phyloP scores from a whole-genome alignment of 768 basidiomycete genomes.

The Amanita exitialis region DNA sequence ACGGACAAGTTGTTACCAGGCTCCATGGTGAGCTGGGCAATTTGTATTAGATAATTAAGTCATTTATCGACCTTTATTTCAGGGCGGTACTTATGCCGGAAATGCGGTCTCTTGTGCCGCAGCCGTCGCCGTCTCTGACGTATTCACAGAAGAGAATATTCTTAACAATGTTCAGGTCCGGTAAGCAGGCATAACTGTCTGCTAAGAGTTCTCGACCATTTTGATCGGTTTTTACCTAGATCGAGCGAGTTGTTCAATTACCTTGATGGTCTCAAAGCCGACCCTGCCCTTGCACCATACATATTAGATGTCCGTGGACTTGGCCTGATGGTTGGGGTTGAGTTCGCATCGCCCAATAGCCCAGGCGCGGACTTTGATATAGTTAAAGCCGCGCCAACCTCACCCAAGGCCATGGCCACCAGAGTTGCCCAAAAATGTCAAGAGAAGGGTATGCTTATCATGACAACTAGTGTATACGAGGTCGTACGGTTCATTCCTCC shows the following conservation, averaged over 20 bases:
- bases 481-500: slow-evolving; percentile 91
- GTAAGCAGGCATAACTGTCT: slow-evolving; percentile 21
- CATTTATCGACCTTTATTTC: slow-evolving; percentile 8
- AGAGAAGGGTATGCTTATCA: slow-evolving; percentile 76
- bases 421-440: slow-evolving; percentile 72
- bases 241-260: slow-evolving; percentile 62
- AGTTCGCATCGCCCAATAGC: slow-evolving; percentile 58
- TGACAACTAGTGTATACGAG: slow-evolving; percentile 87
- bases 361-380: slow-evolving; percentile 38
- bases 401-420: slow-evolving; percentile 44
- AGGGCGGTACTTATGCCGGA: slow-evolving; percentile 89
- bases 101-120: slow-evolving; percentile 92
- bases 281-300: slow-evolving; percentile 38
- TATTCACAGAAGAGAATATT: slow-evolving; percentile 71
- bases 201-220: background rate
- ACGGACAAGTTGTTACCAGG: slow-evolving; percentile 74
- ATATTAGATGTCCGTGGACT: slow-evolving; percentile 84
- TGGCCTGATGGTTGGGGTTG: slow-evolving; percentile 85
- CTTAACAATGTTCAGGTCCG: slow-evolving; percentile 71
- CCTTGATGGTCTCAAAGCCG: slow-evolving; percentile 46
- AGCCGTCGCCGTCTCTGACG: slow-evolving; percentile 72
- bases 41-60: background rate
- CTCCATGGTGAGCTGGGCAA: slow-evolving; percentile 46
- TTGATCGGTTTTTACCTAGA: slow-evolving; percentile 22
- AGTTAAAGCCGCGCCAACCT: slow-evolving; percentile 16